Conservation (phyloP, 2,329 filamentous ascomycete genomes). For the Colletotrichum camelliae region DNA sequence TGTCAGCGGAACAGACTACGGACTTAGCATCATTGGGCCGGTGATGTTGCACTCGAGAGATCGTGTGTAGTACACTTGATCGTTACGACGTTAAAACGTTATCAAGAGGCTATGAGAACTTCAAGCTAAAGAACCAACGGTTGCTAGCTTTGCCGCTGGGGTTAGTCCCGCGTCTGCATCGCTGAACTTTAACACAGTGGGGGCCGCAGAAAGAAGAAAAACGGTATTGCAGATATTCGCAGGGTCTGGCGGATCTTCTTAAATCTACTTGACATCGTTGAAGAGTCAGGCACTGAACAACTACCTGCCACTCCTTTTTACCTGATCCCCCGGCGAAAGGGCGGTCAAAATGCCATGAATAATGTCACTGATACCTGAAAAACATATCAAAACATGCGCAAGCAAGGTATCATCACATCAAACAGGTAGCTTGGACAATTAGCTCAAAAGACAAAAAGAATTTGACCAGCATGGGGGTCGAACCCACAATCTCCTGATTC, state of each 20-base stretch:
- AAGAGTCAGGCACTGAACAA: background rate
- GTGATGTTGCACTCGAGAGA: background rate
- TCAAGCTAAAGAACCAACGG: background rate
- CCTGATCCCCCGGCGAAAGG: fast-evolving
- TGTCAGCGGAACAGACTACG: background rate
- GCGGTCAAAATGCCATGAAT: fast-evolving
- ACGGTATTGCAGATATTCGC: background rate
- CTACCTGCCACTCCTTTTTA: background rate
- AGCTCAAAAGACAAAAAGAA: background rate
- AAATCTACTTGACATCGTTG: background rate
- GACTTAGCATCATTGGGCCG: background rate
- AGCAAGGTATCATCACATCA: too few species aligned
- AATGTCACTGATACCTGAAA: fast-evolving
- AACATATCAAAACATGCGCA: too few species aligned
- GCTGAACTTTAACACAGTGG: background rate
- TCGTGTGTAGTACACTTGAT: background rate
- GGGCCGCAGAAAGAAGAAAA: background rate
- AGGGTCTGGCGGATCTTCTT: background rate
- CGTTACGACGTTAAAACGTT: background rate
- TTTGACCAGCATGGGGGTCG: constrained; percentile 21
- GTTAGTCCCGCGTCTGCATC: background rate
- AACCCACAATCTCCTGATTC: constrained; percentile 23
- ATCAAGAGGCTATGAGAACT: background rate
- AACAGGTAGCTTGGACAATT: too few species aligned
- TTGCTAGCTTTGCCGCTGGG: background rate